Conservation (phyloP, 2,329 filamentous ascomycete genomes). For the Ophiostoma perfectum region DNA sequence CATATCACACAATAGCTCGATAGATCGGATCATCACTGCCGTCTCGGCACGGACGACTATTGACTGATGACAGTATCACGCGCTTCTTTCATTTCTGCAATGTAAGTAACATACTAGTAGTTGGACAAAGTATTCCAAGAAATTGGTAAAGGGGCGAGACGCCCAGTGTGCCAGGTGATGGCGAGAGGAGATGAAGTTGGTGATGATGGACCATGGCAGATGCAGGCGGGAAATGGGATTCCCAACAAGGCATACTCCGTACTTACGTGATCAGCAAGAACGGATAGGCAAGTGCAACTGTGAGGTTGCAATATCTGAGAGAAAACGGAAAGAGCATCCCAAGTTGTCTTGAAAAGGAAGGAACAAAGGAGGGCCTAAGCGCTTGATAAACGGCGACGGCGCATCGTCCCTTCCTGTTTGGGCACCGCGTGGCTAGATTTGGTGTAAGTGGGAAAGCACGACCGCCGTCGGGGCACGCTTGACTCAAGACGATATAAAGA, state of each 20-base stretch:
- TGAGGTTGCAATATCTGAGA: not conserved
- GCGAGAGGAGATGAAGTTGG: not conserved
- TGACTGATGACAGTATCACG: not conserved
- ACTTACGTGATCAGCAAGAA: not conserved
- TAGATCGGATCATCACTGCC: not conserved
- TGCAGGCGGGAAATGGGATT: not conserved
- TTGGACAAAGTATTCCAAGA: not conserved
- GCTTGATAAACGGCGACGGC: not conserved
- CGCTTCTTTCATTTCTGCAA: not conserved
- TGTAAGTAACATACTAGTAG: too few relatives aligned
- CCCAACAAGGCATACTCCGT: not conserved
- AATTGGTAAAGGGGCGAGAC: not conserved
- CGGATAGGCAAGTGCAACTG: too few relatives aligned
- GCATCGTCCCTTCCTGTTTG: slow-evolving; percentile 1
- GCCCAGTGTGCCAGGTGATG: not conserved
- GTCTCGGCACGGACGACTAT: not conserved
- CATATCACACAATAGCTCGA: not conserved
- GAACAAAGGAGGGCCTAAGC: not conserved
- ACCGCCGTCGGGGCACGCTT: not conserved
- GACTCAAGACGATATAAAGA: not conserved
- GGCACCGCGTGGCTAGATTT: not conserved
- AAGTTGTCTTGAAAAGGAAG: not conserved
- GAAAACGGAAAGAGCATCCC: not conserved
- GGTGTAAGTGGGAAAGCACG: not conserved
- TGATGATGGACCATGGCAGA: not conserved